phyloP scores from a whole-genome alignment of 352 stramenopile genomes.

The Pythium vanterpoolii region DNA sequence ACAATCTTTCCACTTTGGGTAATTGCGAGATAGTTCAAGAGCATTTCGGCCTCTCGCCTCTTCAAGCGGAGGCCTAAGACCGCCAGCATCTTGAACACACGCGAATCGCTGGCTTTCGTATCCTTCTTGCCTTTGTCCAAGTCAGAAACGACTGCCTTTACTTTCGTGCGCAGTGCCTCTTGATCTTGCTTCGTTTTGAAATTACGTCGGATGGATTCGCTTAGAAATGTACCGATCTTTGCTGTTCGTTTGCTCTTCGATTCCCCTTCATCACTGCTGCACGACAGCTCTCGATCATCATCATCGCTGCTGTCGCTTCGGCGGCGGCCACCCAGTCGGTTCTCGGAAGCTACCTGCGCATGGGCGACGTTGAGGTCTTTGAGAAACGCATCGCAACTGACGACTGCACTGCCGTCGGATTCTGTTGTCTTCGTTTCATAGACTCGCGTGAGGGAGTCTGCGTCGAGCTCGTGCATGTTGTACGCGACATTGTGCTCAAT shows the following conservation, averaged over 20 bases:
- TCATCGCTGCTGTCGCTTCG: constrained; percentile 27
- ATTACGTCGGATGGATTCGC: constrained; percentile 33
- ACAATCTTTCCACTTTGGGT: constrained; percentile 22
- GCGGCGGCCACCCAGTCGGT: not conserved
- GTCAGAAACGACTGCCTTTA: constrained; percentile 16
- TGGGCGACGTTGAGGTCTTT: constrained; percentile 40
- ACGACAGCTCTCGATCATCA: constrained; percentile 35
- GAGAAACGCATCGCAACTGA: constrained; percentile 57
- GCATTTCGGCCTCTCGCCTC: constrained; percentile 43
- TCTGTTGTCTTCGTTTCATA: constrained; percentile 2
- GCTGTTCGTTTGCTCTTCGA: constrained; percentile 26
- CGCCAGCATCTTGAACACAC: constrained; percentile 59
- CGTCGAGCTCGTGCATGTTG: constrained; percentile 69
- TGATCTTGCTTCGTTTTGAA: constrained; percentile 36
- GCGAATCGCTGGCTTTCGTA: constrained; percentile 43
- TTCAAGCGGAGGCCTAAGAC: constrained; percentile 39
- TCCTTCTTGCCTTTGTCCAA: constrained; percentile 25
- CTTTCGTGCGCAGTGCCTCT: constrained; percentile 29
- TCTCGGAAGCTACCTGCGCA: constrained; percentile 11
- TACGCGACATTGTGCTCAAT: constrained; percentile 49
- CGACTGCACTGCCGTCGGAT: constrained; percentile 1
- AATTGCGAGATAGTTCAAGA: constrained; percentile 37
- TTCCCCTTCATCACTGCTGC: constrained; percentile 45
- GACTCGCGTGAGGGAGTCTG: constrained; percentile 31
- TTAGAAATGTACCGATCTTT: constrained; percentile 25